Base-by-base conservation (phyloP, 225 moss, liverwort and hornwort genomes). In the Asterella californica region DNA sequence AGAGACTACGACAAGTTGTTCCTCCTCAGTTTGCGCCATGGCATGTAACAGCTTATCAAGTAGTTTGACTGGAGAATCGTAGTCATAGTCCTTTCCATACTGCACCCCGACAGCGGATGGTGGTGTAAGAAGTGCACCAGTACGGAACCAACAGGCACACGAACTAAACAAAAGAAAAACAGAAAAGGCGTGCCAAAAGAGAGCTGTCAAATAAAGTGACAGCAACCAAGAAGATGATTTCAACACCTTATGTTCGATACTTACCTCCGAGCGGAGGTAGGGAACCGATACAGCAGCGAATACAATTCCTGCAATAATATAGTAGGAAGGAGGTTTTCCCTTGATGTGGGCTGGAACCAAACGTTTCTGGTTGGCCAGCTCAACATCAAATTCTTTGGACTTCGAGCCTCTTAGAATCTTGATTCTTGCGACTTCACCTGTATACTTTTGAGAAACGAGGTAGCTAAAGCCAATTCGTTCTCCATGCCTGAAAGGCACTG, bases 401-500 rank as follows among this genome's bases (percentile, higher is more conserved):
- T 93, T 99, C 19, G 92, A 88, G 76, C 87, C 89, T 82, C 97
- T 91, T 55, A 99, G 84, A 73, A 99, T 99, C 84, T 89, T 91
- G 53, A 99, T 90, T 85, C 83, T 88, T 0, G 97, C 97, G 55
- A 90, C 93, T 86, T 99, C 97, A n/a, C 97, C 92, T n/a, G 95
- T 95, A 72, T 99, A 99, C 77, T 99, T 99, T 83, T 99, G 97
- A 38, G 97, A 95, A 82, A 99, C 97, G 79, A 99, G 93, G 84
- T 99, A 99, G 80, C 95, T 99, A 83, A 99, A 99, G 69, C 97
- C 95, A 84, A 99, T 99, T 75, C 97, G 93, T 87, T 99, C 97
- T 77, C 97, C 99, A 83, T 95, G 99, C 91, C 95, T 95, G 88
- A 95, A 99, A 66, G 99, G 99, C 85, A 99, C 99, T 99, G 92